Conservation (phyloP, 495 filamentous ascomycete genomes). For the Lichina pygmaea region DNA sequence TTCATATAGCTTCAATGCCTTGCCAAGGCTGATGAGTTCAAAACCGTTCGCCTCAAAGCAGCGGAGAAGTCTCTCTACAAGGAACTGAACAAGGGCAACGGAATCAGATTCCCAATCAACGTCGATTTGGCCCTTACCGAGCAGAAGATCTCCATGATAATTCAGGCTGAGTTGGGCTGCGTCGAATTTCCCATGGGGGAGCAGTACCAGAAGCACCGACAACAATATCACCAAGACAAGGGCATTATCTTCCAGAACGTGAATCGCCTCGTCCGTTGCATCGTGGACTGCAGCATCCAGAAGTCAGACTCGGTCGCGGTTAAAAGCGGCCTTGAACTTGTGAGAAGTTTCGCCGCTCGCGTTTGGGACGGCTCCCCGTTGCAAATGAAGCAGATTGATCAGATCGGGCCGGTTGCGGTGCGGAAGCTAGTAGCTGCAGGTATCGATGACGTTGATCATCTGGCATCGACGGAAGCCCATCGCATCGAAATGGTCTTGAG, state of each 20-base stretch:
- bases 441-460: constrained; percentile 40
- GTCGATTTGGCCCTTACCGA: constrained; percentile 39
- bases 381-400: constrained; percentile 67
- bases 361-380: constrained; percentile 70
- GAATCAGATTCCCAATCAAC: constrained; percentile 55
- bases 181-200: constrained; percentile 42
- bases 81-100: constrained; percentile 48
- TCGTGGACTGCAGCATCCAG: constrained; percentile 57
- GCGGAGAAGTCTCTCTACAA: constrained; percentile 52
- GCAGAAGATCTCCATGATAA: constrained; percentile 72
- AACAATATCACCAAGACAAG: constrained; percentile 42
- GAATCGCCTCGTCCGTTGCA: constrained; percentile 50
- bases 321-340: constrained; percentile 49
- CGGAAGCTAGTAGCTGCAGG: constrained; percentile 49
- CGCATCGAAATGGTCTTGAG: constrained; percentile 53
- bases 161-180: constrained; percentile 56
- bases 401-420: constrained; percentile 52
- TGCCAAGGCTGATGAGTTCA: constrained; percentile 52
- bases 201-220: constrained; percentile 29
- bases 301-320: constrained; percentile 38
- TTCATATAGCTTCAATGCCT: constrained; percentile 28
- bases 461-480: constrained; percentile 37
- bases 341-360: constrained; percentile 47
- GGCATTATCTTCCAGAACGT: constrained; percentile 42
- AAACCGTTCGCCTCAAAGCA: constrained; percentile 44